Evolutionary conservation across 2,329 filamentous ascomycete genomes (phyloP), one percentile per base, ranked within the genome.

Genomic region (Aspergillus fumigatiaffinis): DNA sequence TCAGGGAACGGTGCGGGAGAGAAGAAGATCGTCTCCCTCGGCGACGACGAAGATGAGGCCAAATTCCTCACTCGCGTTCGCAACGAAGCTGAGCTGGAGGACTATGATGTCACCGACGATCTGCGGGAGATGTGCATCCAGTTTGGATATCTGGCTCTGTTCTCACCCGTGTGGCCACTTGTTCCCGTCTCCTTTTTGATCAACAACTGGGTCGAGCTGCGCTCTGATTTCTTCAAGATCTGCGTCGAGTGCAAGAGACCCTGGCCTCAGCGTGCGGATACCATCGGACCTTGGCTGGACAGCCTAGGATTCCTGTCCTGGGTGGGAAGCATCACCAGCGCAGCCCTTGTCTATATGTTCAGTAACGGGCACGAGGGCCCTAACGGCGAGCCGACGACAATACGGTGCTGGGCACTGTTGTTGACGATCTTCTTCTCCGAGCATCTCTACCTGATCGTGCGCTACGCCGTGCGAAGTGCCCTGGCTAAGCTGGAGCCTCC

Each of bases 131-230:
- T 97, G 92, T 86, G 92, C 25, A 87, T 96, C 63, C 91, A 95
- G 66, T 92, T 84, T 79, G 91, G 92, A 42, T 97, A 97, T 72
- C 81, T 99, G 1, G 89, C 91, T 0, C 83, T 99, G 17, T 99
- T 97, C 76, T 95, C 91, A 0, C 90, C 94, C 3, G 86, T 96
- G 54, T 99, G 94, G 94, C 94, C 94, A 0, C 79, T 97, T 23
- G 92, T 93, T 0, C 89, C 89, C 1, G 83, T 91, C 56, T 94
- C 90, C 1, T 99, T 97, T 78, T 79, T 97, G 25, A 80, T 95
- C 76, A 99, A 97, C 77, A 95, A 99, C 77, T 97, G 93, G 92
- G 79, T 99, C 56, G 94, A 99, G 72, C 84, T 97, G 48, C 89
- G 94, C 41, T 92, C 91, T 1, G 94, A 99, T 71, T 93, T 94